Evolutionary conservation across 164 flowering plant species (phyloP).

Genomic region (Macadamia integrifolia): DNA sequence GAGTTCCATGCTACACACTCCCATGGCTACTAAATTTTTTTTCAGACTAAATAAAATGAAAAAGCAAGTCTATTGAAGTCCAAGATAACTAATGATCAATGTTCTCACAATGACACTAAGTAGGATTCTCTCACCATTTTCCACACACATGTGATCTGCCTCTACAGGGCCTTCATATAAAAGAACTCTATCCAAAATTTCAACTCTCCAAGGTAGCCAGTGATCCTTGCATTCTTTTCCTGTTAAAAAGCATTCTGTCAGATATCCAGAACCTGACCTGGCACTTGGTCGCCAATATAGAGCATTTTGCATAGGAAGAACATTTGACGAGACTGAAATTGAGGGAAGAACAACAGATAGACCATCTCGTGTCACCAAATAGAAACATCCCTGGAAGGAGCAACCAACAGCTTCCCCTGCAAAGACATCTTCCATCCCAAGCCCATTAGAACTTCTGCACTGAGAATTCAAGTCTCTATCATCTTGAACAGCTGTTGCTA

Average conservation of each 20-base stretch:
- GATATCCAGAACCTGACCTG: conserved; percentile 13
- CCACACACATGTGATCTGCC: conserved; percentile 73
- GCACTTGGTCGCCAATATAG: conserved; percentile 33
- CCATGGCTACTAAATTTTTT: too few species aligned
- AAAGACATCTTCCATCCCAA: conserved; percentile 29
- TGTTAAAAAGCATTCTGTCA: conserved; percentile 18
- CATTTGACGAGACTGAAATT: conserved; percentile 47
- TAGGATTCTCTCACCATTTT: conserved; percentile 63
- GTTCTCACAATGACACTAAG: not conserved
- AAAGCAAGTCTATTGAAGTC: too few species aligned
- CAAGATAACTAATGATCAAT: conserved; percentile 1
- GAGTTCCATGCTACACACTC: too few species aligned
- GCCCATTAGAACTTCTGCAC: conserved; percentile 10
- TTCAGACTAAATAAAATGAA: too few species aligned
- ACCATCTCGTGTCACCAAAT: conserved; percentile 68
- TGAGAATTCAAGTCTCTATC: conserved; percentile 31
- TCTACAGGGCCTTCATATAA: conserved; percentile 74
- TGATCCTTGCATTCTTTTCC: conserved; percentile 17
- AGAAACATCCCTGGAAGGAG: conserved; percentile 65
- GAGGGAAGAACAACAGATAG: conserved; percentile 79
- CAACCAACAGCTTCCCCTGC: conserved; percentile 71
- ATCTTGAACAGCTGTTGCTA: conserved; percentile 35
- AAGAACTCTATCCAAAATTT: conserved; percentile 74
- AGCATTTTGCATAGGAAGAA: conserved; percentile 42
- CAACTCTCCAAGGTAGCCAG: conserved; percentile 67